Evolutionary conservation across 2,329 filamentous ascomycete species (phyloP).

Genomic region (Claviceps sp.): DNA sequence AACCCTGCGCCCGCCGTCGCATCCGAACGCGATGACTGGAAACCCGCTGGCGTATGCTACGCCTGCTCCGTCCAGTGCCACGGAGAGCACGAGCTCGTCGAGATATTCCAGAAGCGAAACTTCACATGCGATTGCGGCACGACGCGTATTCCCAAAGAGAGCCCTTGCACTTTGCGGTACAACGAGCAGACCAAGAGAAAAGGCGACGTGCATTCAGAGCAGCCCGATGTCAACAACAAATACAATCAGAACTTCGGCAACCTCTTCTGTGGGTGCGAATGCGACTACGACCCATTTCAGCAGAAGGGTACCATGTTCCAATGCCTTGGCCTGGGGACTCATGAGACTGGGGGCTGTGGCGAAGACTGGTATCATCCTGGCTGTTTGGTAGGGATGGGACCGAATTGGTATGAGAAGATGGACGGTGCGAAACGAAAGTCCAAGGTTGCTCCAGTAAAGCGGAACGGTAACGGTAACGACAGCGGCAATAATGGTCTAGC

Average conservation of each 20-base stretch:
- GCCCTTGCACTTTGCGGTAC: constrained; percentile 62
- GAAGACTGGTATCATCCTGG: constrained; percentile 98
- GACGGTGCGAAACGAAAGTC: constrained; percentile 21
- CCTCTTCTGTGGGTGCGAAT: constrained; percentile 76
- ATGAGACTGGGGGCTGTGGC: constrained; percentile 76
- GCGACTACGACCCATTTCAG: constrained; percentile 75
- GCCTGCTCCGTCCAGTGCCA: constrained; percentile 95
- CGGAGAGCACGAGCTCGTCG: constrained; percentile 85
- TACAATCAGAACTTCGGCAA: constrained; percentile 97
- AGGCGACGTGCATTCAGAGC: constrained; percentile 63
- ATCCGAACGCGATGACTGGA: constrained; percentile 39
- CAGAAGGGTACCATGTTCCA: constrained; percentile 99
- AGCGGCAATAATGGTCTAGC: constrained; percentile 18
- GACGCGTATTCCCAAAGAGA: constrained; percentile 55
- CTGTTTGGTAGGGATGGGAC: constrained; percentile 69
- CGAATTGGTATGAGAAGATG: constrained; percentile 53
- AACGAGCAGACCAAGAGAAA: constrained; percentile 62
- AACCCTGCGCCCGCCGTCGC: constrained; percentile 59
- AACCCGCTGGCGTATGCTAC: constrained; percentile 77
- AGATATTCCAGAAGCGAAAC: constrained; percentile 90
- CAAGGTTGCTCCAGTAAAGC: constrained; percentile 4
- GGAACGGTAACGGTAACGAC: background rate
- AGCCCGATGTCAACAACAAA: constrained; percentile 58
- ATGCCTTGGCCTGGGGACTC: constrained; percentile 71
- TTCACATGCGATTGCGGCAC: constrained; percentile 97